Percentiles rank a stretch among this genome's conserved stretches.
Evolutionary conservation across 345 rosid species (phyloP).

Genomic region (Laguncularia racemosa): DNA sequence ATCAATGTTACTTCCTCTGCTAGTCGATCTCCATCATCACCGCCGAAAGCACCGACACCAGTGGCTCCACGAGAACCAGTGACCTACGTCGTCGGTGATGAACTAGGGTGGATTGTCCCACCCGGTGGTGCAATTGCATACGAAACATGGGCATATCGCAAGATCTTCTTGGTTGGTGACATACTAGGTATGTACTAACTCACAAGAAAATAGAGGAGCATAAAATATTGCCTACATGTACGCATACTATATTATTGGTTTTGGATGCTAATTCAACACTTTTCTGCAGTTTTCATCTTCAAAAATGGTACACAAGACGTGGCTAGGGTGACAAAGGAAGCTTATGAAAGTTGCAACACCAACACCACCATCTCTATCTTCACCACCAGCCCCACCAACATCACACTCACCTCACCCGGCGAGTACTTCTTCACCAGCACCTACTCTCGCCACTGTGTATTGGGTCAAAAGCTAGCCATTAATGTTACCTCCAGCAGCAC

Average conservation of each 20-base stretch:
- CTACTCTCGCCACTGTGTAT: slow-evolving; percentile 25
- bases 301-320: slow-evolving; percentile 40
- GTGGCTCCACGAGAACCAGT: slow-evolving; percentile 15
- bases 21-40: slow-evolving; percentile 1
- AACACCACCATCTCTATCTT: slow-evolving; percentile 15
- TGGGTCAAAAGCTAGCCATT: slow-evolving; percentile 48
- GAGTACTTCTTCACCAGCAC: slow-evolving; percentile 39
- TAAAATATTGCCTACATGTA: no score
- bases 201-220: no score
- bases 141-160: slow-evolving; percentile 29
- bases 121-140: slow-evolving; percentile 13
- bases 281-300: slow-evolving; percentile 42
- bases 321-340: slow-evolving; percentile 33
- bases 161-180: slow-evolving; percentile 38
- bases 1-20: slow-evolving; percentile 14
- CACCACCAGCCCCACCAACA: slow-evolving; percentile 25
- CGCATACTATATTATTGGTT: no score
- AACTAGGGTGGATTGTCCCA: slow-evolving; percentile 33
- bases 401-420: slow-evolving; percentile 35
- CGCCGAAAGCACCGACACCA: slow-evolving; percentile 1
- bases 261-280: background rate
- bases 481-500: slow-evolving; percentile 18
- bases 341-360: slow-evolving; percentile 31
- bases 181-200: slow-evolving; percentile 20
- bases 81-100: slow-evolving; percentile 24